A percentile compares a stretch with the other conserved stretches of the same genome.
Evolutionary conservation across 148 eudicot species (phyloP).

Genomic region (Rhododendron ferrugineum): DNA sequence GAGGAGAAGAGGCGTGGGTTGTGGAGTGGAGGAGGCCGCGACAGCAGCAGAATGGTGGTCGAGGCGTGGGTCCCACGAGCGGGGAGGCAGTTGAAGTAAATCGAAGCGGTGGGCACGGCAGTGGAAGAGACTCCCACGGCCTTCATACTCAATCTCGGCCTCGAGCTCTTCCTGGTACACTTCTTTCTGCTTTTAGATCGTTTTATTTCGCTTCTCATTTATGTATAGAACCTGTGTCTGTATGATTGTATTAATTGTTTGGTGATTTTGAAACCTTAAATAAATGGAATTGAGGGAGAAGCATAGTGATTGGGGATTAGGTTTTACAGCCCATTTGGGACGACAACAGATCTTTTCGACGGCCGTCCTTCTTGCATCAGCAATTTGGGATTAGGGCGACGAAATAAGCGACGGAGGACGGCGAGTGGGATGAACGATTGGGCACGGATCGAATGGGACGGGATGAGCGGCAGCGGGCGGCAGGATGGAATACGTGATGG

Average conservation of each 20-base stretch:
- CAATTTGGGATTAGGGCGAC: too few relatives aligned
- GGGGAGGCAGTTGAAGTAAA: background rate
- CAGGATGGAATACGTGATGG: too few relatives aligned
- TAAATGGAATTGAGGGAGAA: background rate
- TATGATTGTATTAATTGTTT: background rate
- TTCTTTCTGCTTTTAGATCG: background rate
- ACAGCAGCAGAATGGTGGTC: background rate
- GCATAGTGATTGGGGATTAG: background rate
- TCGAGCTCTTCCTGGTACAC: background rate
- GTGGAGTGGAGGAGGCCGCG: background rate
- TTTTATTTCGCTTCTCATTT: background rate
- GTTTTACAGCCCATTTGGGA: too few relatives aligned
- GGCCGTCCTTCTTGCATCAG: too few relatives aligned
- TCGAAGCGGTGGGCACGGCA: background rate
- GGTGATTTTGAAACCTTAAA: background rate
- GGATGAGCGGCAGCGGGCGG: too few relatives aligned
- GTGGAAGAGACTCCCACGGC: background rate
- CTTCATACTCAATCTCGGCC: background rate
- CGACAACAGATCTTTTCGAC: too few relatives aligned
- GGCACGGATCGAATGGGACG: too few relatives aligned
- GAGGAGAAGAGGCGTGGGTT: too few relatives aligned
- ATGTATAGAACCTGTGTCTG: background rate
- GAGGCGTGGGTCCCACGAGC: background rate
- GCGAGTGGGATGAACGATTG: too few relatives aligned
- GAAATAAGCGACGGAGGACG: too few relatives aligned